Evolutionary conservation across 78 protist species (phyloP).

Genomic region (Neovahlkampfia damariscottae): DNA sequence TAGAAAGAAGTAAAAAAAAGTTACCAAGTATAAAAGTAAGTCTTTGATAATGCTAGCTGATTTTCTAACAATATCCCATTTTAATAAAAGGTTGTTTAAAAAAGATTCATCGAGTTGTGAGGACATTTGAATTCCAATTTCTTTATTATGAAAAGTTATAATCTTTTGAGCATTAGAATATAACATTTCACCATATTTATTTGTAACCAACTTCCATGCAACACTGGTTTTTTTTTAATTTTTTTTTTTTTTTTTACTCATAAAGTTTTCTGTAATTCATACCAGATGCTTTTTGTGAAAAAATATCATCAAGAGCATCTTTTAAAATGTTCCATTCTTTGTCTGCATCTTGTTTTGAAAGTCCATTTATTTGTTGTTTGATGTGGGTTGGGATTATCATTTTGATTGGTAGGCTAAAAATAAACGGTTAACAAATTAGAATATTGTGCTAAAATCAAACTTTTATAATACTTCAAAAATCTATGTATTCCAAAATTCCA

Average conservation of each 20-base stretch:
- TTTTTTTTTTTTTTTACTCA: neutral
- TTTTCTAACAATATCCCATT: constrained; percentile 2
- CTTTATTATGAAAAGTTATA: neutral
- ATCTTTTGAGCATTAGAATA: neutral
- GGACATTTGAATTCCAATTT: neutral
- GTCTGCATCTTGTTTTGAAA: too few relatives aligned
- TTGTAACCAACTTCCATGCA: neutral
- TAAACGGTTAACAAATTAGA: too few relatives aligned
- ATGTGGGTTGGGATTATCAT: too few relatives aligned
- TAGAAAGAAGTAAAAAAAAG: too few relatives aligned
- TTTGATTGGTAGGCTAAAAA: too few relatives aligned
- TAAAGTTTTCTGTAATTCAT: neutral
- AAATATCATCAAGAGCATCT: neutral
- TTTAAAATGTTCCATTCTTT: too few relatives aligned
- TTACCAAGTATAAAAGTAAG: constrained; percentile 19
- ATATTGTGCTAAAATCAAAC: too few relatives aligned
- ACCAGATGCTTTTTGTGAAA: neutral
- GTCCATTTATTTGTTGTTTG: too few relatives aligned
- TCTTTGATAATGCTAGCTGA: constrained; percentile 6
- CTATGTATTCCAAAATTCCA: too few relatives aligned
- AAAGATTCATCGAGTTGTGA: neutral
- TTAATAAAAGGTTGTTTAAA: neutral
- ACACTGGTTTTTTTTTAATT: neutral
- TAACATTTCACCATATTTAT: constrained; percentile 13
- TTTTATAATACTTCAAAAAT: too few relatives aligned